A percentile compares a stretch with the other conserved stretches of the same genome.
Conservation (phyloP, 2,329 filamentous ascomycete genomes). For the Fusarium cyanostomum region DNA sequence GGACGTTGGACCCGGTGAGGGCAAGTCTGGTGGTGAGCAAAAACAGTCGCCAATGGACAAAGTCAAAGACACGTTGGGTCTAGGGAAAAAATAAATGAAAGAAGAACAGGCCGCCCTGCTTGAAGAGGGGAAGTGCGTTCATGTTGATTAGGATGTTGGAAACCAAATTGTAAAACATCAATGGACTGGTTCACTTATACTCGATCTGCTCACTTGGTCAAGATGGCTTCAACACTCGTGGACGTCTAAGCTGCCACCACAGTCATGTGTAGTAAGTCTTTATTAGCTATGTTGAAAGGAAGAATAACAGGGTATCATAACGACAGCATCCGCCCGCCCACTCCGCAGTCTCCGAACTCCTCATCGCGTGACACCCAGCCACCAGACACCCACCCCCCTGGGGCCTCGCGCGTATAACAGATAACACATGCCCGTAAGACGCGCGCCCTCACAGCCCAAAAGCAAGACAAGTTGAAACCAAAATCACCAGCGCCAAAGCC, state of each 20-base stretch:
- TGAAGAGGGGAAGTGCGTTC: background rate
- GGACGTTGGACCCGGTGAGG: constrained; percentile 23
- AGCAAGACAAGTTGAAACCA: constrained; percentile 19
- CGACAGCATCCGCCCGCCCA: constrained; percentile 14
- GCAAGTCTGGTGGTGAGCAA: background rate
- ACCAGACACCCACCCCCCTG: background rate
- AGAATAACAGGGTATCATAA: constrained; percentile 37
- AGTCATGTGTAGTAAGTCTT: background rate
- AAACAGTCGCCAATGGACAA: constrained; percentile 37
- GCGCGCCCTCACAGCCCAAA: constrained; percentile 13
- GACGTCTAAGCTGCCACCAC: background rate
- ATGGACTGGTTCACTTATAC: background rate
- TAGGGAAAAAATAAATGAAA: constrained; percentile 33
- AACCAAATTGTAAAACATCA: constrained; percentile 25
- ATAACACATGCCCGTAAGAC: background rate
- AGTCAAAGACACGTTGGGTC: constrained; percentile 41
- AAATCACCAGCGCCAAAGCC: constrained; percentile 21
- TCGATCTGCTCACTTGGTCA: no score
- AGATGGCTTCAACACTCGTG: no score
- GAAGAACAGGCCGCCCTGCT: background rate
- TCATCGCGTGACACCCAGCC: background rate
- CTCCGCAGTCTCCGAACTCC: constrained; percentile 10
- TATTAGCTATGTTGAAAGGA: background rate
- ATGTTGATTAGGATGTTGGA: background rate
- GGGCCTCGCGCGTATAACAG: background rate